phyloP scores from a whole-genome alignment of 495 filamentous ascomycete species.

The Daldinia vernicosa region DNA sequence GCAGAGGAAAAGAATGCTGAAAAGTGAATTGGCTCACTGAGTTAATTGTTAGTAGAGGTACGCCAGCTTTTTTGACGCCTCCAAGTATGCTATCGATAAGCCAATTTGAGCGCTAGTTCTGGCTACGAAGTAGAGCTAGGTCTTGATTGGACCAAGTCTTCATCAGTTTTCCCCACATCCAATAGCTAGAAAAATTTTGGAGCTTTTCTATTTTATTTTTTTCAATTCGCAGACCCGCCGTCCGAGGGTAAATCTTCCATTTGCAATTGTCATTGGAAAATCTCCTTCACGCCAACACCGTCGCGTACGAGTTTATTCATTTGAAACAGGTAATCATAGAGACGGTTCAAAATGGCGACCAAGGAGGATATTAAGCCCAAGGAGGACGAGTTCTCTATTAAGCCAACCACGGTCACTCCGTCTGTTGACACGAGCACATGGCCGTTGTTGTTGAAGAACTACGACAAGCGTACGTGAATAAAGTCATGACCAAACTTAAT shows the following conservation, averaged over 20 bases:
- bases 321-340: slow-evolving; percentile 23
- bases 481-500: not conserved
- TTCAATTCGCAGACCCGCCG: slow-evolving; percentile 31
- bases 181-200: slow-evolving; percentile 45
- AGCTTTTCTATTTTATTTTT: slow-evolving; percentile 41
- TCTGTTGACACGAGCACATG: slow-evolving; percentile 79
- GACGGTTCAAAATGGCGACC: slow-evolving; percentile 63
- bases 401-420: slow-evolving; percentile 79
- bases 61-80: no score
- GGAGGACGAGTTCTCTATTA: slow-evolving; percentile 82
- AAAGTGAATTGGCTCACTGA: not conserved
- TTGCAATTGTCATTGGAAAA: slow-evolving; percentile 36
- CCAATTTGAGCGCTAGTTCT: slow-evolving; percentile 10
- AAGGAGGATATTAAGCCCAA: slow-evolving; percentile 67
- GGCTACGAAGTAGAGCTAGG: slow-evolving; percentile 28
- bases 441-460: slow-evolving; percentile 93
- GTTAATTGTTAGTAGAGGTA: no score
- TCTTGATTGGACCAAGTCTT: slow-evolving; percentile 27
- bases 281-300: slow-evolving; percentile 29
- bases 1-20: no score
- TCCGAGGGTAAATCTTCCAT: slow-evolving; percentile 20
- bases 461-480: slow-evolving; percentile 64
- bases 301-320: slow-evolving; percentile 24
- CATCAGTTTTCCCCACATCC: slow-evolving; percentile 17
- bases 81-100: slow-evolving; percentile 26